phyloP scores from a whole-genome alignment of 495 filamentous ascomycete genomes.

The Alectoria sarmentosa region DNA sequence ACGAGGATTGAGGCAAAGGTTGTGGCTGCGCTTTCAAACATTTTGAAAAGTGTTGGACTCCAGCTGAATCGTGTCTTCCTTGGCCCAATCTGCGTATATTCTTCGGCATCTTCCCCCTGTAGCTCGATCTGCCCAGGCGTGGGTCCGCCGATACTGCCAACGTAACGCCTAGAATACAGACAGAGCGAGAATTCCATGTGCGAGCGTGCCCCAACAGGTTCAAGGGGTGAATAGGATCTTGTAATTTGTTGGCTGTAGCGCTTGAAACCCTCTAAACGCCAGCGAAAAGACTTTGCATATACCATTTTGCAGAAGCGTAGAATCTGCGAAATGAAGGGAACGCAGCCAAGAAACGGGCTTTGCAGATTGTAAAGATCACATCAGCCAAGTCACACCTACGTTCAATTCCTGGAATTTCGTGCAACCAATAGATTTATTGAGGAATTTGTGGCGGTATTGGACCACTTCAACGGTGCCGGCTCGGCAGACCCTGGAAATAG shows the following conservation, averaged over 20 bases:
- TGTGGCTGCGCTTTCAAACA: conserved; percentile 78
- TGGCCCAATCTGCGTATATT: not conserved
- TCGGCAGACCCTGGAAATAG: not conserved
- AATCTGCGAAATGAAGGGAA: not conserved
- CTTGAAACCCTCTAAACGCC: not conserved
- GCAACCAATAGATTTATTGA: not conserved
- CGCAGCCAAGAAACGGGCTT: not conserved
- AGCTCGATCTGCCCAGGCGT: conserved; percentile 14
- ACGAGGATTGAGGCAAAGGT: conserved; percentile 81
- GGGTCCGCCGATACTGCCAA: conserved; percentile 21
- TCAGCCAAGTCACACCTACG: not conserved
- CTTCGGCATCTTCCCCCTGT: conserved; percentile 12
- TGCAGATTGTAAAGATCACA: not conserved
- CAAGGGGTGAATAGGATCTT: not conserved
- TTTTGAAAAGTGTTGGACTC: conserved; percentile 57
- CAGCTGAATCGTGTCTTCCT: conserved; percentile 22
- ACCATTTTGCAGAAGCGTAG: not conserved
- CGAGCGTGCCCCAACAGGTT: not conserved
- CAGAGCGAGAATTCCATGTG: not conserved
- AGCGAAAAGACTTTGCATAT: not conserved
- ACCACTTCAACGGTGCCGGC: not conserved
- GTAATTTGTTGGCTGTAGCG: not conserved
- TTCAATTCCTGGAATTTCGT: not conserved
- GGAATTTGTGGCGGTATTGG: not conserved
- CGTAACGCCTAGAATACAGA: conserved; percentile 9